phyloP scores from a whole-genome alignment of 2,329 filamentous ascomycete species.

The Tothia fuscella region DNA sequence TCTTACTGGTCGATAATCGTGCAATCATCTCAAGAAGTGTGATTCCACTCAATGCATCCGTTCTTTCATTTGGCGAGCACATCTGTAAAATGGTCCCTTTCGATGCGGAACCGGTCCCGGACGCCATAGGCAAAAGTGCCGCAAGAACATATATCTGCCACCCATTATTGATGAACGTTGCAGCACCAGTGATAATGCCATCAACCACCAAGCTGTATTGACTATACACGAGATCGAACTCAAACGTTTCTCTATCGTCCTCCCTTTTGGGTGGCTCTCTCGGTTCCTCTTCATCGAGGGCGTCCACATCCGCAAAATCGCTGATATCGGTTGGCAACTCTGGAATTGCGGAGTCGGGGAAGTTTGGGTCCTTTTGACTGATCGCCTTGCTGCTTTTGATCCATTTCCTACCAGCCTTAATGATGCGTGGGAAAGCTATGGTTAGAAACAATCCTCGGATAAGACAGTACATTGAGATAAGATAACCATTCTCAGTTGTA shows the following conservation, averaged over 20 bases:
- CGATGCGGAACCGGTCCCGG: constrained; percentile 55
- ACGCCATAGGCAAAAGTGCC: constrained; percentile 53
- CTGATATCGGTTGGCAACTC: constrained; percentile 20
- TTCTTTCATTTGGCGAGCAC: constrained; percentile 48
- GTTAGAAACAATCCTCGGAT: constrained; percentile 34
- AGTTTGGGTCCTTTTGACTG: neutral
- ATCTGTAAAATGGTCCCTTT: constrained; percentile 65
- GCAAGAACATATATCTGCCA: constrained; percentile 62
- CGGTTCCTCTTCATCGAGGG: constrained; percentile 38
- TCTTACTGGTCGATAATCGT: constrained; percentile 40
- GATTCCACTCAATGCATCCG: constrained; percentile 57
- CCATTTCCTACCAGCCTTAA: constrained; percentile 29
- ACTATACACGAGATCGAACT: constrained; percentile 57
- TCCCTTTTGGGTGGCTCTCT: constrained; percentile 19
- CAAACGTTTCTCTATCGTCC: constrained; percentile 36
- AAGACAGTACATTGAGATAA: constrained; percentile 34
- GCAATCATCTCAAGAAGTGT: constrained; percentile 60
- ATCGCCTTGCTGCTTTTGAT: constrained; percentile 35
- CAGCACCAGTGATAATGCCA: constrained; percentile 49
- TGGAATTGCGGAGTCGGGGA: constrained; percentile 14
- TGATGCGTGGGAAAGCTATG: constrained; percentile 33
- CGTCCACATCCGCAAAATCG: constrained; percentile 32
- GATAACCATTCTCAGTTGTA: constrained; percentile 32
- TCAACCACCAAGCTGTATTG: constrained; percentile 55
- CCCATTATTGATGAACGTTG: constrained; percentile 47